These are phyloP conservation scores for Ascochyta rabiei DNA, from an alignment of 2,329 filamentous ascomycete genomes.

Conservation along the genomic window DNA sequence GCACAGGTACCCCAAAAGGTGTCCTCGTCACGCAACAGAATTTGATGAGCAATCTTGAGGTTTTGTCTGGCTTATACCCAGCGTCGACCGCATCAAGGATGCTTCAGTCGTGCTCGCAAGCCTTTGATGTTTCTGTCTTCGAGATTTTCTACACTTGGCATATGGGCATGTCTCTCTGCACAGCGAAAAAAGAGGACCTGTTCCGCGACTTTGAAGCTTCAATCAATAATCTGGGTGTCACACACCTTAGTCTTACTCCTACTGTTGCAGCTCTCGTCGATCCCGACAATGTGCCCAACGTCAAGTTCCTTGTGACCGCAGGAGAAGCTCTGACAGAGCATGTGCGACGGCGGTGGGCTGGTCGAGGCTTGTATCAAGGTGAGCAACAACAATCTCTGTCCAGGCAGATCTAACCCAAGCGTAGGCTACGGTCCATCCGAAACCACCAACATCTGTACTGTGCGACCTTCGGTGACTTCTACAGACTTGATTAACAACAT, in stretches of 20 bases:
- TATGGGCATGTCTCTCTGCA: constrained; percentile 77
- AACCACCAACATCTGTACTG: constrained; percentile 85
- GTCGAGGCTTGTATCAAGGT: constrained; percentile 71
- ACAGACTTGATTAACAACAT: constrained; percentile 73
- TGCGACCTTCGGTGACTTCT: constrained; percentile 64
- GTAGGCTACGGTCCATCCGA: constrained; percentile 78
- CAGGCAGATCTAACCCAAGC: neutral
- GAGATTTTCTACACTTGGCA: constrained; percentile 89
- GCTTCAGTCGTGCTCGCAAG: constrained; percentile 82
- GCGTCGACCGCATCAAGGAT: constrained; percentile 61
- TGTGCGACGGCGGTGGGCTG: constrained; percentile 73
- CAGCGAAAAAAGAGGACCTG: constrained; percentile 73
- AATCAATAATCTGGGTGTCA: constrained; percentile 68
- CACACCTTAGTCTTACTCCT: constrained; percentile 84
- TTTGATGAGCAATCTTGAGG: constrained; percentile 75
- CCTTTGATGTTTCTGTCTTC: constrained; percentile 86
- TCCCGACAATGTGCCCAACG: constrained; percentile 69
- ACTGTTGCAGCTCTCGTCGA: constrained; percentile 80
- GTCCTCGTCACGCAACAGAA: constrained; percentile 78
- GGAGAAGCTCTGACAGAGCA: constrained; percentile 79
- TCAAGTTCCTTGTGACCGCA: constrained; percentile 78
- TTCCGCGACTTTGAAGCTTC: constrained; percentile 73
- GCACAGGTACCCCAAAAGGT: constrained; percentile 79
- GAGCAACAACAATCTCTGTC: constrained; percentile 28
- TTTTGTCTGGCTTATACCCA: constrained; percentile 71